Base-by-base conservation (phyloP, 768 basidiomycete species). In the Lentinula lateritia region DNA sequence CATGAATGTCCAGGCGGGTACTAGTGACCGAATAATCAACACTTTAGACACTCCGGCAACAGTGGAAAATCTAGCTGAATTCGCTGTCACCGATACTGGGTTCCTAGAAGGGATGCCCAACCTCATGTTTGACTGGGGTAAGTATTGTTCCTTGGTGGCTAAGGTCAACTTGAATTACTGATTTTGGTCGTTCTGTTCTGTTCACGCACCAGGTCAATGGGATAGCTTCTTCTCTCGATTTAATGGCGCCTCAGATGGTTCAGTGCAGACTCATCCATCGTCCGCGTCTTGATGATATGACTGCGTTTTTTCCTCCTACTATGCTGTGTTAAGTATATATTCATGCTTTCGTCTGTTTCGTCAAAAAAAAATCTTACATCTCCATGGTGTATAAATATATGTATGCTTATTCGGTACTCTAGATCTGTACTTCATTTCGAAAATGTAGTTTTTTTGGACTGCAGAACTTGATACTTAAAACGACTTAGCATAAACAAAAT, bases 41-140 rank as follows among this genome's bases (percentile, higher is more conserved):
- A 76, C 86, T 23, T 75, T 92, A 23, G 90, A 91, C 66, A 82
- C 78, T 3, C 79, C 83, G 23, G 83, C 83, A 65, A 78, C 81
- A 45, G 78, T 75, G 15, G 79, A 77, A 61, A 78, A 80, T 20
- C 71, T 90, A 64, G 83, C 86, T 58, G 86, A 88, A 61, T 81
- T 84, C 67, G 84, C 86, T 36, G 78, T 85, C 76, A 82, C 83
- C 18, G 89, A 91, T 69, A 82, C 74, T 62, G 87, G 83, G 16
- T 82, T 89, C 60, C 74, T 93, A 71, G 89, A 92, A 63, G 90
- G 90, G 1, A 84, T 93, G 57, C 92, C 92, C 46, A 87, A 86
- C 3, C 81, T 83, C 18, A 92, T 93, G 90, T 93, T 92, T 73
- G 90, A 93, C 71, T 93, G 90, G 89, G 84, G 90, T 91, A 67